Evolutionary conservation across 208 protist genomes (phyloP).

Genomic region (Leptomonas pyrrhocoris): DNA sequence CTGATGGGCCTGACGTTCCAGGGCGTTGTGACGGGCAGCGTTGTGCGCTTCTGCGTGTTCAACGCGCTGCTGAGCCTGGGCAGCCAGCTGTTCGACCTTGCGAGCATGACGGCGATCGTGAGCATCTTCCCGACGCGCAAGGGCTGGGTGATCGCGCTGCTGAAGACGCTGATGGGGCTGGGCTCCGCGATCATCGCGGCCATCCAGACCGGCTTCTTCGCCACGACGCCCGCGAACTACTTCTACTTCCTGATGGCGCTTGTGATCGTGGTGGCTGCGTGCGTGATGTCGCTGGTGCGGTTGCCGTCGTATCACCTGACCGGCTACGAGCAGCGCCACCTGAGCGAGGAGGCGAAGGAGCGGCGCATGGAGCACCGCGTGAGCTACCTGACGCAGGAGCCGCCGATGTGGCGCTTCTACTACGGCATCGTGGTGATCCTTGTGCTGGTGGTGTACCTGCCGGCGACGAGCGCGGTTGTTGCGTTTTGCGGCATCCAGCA

Average conservation of each 20-base stretch:
- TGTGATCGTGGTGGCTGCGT: constrained; percentile 21
- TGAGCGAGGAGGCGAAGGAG: constrained; percentile 37
- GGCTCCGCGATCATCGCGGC: constrained; percentile 65
- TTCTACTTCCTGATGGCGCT: constrained; percentile 67
- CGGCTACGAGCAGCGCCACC: constrained; percentile 36
- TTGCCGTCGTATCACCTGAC: too few species aligned
- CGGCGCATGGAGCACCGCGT: constrained; percentile 9
- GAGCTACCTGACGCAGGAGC: constrained; percentile 51
- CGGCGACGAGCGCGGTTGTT: constrained; percentile 37
- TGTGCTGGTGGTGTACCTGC: constrained; percentile 61
- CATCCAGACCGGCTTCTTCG: constrained; percentile 64
- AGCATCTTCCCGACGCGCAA: constrained; percentile 55
- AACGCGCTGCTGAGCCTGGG: constrained; percentile 47
- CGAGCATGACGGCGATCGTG: constrained; percentile 49
- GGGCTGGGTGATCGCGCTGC: constrained; percentile 61
- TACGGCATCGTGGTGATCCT: constrained; percentile 51
- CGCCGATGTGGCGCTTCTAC: constrained; percentile 56
- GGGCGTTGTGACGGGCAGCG: constrained; percentile 40
- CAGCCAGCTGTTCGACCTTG: constrained; percentile 59
- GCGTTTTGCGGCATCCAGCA: constrained; percentile 31
- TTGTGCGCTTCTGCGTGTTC: constrained; percentile 45
- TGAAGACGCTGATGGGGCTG: constrained; percentile 74
- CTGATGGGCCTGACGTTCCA: constrained; percentile 59
- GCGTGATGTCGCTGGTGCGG: constrained; percentile 33
- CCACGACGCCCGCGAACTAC: constrained; percentile 26